Evolutionary conservation across 768 basidiomycete genomes (phyloP).

Genomic region (Xerocomellus dryophilus): DNA sequence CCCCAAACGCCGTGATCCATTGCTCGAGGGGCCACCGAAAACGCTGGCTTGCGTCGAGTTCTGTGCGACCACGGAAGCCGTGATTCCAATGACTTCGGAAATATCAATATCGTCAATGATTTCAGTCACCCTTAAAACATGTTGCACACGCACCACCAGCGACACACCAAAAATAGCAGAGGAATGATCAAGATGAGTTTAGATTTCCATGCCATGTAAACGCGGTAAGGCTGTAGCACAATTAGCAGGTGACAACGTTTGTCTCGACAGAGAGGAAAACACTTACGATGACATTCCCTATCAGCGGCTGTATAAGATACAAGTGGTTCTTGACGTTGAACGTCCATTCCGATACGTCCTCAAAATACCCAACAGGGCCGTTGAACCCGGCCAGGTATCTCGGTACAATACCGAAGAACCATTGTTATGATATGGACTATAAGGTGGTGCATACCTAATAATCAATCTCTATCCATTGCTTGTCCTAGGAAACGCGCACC

Average conservation of each 20-base stretch:
- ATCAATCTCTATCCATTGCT: background rate
- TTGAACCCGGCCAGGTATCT: background rate
- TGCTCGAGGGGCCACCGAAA: conserved; percentile 20
- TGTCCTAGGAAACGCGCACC: background rate
- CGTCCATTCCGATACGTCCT: background rate
- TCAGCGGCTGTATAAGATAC: background rate
- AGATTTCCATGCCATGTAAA: background rate
- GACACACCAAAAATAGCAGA: background rate
- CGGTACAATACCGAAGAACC: background rate
- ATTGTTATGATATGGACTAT: background rate
- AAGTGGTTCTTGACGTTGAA: background rate
- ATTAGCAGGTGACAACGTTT: background rate
- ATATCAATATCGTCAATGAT: background rate
- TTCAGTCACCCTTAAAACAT: background rate
- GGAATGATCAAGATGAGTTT: background rate
- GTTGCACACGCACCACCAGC: background rate
- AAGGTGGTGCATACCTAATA: background rate
- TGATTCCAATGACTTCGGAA: background rate
- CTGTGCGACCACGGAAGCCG: background rate
- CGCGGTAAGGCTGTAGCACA: background rate
- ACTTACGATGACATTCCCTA: background rate
- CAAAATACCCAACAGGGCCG: background rate
- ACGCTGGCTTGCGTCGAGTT: background rate
- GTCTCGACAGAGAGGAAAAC: background rate
- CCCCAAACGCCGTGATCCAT: conserved; percentile 23